Evolutionary conservation across 805 yeast genomes (phyloP), one percentile per base, ranked within the genome.

Genomic region (Maudiozyma serrabonitensis): DNA sequence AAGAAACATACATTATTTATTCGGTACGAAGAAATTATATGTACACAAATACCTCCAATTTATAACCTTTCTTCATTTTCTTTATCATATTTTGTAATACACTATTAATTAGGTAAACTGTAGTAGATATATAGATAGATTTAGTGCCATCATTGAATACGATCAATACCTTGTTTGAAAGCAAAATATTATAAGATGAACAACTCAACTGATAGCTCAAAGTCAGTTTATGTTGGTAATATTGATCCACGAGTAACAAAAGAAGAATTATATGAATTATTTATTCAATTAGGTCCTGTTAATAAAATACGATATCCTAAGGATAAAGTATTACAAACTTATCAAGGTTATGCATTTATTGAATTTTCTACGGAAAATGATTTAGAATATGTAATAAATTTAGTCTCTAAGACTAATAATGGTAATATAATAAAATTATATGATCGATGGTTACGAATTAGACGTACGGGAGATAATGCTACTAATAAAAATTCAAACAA

Each of bases 311-410:
- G 82, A 52, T 71, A 93, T 54, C 97, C 97, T 6, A 82, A 80
- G 59, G 96, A 89, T 60, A 75, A 87, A 53, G 72, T 89, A 4
- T 67, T 79, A 28, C 78, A 78, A 52, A 70, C 76, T 1, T 89
- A 85, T 58, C 95, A 84, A 59, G 97, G 97, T 5, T 91, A 73
- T 69, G 97, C 95, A 9, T 91, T 93, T 67, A 84, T 85, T 1
- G 93, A 87, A 61, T 82, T 85, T 58, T 66, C 70, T 46, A 69
- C 72, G 15, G 67, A 69, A 2, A 71, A 67, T 18, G 96, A 88
- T 56, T 83, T 84, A 0, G 83, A 80, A 8, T 91, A 89, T 62
- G 87, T 81, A 1, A 65, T 76, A 35, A 73, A 76, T 50, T 65
- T 85, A 1, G 63, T 87, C 61, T 70, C 75, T 51, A 89, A 40